Percentiles rank a stretch among this genome's conserved stretches.
Evolutionary conservation across 495 filamentous ascomycete genomes (phyloP).

Genomic region (Penicillium goetzii): DNA sequence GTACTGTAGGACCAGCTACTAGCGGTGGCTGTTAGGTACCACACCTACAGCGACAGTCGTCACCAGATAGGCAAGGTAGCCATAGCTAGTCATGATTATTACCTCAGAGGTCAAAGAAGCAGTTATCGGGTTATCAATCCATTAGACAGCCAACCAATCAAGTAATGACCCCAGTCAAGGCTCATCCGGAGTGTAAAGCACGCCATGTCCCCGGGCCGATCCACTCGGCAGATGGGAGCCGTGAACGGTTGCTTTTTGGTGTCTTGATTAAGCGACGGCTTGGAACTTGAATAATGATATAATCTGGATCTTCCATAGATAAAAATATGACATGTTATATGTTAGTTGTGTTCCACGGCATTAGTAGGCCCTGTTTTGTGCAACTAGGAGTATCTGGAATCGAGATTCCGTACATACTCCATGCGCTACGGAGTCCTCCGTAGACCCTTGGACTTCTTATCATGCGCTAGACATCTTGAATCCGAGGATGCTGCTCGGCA

Average conservation of each 20-base stretch:
- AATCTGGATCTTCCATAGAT: background rate
- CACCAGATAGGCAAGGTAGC: no score
- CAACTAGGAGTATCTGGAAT: no score
- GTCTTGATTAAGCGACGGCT: background rate
- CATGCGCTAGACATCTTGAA: background rate
- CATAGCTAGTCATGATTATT: background rate
- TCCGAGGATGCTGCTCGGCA: background rate
- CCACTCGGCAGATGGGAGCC: constrained; percentile 1
- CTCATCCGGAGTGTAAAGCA: constrained; percentile 1
- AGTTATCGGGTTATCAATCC: background rate
- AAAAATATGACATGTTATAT: background rate
- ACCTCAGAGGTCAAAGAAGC: background rate
- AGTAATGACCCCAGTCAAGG: background rate
- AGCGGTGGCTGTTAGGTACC: no score
- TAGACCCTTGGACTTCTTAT: background rate
- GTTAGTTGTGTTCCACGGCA: no score
- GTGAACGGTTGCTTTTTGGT: background rate
- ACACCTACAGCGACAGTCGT: no score
- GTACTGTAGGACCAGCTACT: no score
- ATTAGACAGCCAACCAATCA: background rate
- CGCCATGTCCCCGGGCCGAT: background rate
- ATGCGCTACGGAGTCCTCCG: background rate
- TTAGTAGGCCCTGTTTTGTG: no score
- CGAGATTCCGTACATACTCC: background rate
- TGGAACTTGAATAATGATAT: background rate